A percentile compares a stretch with the other conserved stretches of the same genome.
Conservation (phyloP, 306 rosid species). For the Heteromeles arbutifolia region DNA sequence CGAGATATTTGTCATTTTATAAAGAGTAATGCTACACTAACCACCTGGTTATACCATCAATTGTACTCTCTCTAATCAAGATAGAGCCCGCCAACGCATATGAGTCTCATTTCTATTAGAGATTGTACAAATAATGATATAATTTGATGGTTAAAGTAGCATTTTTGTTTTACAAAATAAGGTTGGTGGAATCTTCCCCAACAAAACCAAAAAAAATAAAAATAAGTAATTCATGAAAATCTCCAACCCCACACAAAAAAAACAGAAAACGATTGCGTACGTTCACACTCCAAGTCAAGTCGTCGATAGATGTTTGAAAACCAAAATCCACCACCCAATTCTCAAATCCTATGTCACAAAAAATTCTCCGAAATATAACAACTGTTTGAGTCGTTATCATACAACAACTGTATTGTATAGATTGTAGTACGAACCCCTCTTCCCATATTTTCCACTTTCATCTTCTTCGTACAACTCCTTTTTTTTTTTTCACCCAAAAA, state of each 20-base stretch:
- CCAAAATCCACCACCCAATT: neutral
- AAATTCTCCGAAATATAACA: too few relatives aligned
- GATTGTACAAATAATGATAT: too few relatives aligned
- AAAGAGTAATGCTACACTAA: too few relatives aligned
- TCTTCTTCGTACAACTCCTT: neutral
- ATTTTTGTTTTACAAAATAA: too few relatives aligned
- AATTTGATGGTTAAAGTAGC: too few relatives aligned
- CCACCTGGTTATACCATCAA: too few relatives aligned
- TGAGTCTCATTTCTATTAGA: too few relatives aligned
- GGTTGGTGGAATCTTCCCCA: neutral
- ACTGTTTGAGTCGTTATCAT: too few relatives aligned
- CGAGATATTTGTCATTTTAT: too few relatives aligned
- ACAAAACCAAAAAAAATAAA: neutral
- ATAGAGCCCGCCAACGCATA: fast-evolving
- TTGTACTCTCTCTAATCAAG: too few relatives aligned
- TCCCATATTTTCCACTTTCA: neutral
- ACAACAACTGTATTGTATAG: too few relatives aligned
- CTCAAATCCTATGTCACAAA: too few relatives aligned
- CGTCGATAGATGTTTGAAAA: neutral
- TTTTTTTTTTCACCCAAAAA: neutral
- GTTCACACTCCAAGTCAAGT: neutral
- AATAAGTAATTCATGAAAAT: neutral
- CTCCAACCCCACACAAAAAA: neutral
- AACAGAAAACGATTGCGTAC: neutral
- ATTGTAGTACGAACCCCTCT: neutral